Conservation (phyloP, 352 stramenopile species). For the Pilasporangium apinafurcum region DNA sequence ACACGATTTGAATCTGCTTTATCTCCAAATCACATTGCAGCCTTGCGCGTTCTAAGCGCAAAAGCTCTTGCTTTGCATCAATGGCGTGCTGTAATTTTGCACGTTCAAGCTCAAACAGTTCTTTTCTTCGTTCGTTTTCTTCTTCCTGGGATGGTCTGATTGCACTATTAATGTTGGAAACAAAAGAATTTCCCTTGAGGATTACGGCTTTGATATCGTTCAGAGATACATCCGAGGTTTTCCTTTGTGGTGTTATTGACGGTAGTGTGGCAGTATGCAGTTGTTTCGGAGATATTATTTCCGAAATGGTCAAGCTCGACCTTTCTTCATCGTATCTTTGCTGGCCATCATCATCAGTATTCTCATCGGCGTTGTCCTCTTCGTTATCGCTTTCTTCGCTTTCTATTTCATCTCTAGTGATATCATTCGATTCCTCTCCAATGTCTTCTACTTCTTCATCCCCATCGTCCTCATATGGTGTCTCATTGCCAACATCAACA, state of each 20-base stretch:
- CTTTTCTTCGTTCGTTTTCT: slow-evolving; percentile 1
- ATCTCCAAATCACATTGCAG: slow-evolving; percentile 12
- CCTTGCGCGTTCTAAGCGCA: slow-evolving; percentile 11
- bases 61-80: slow-evolving; percentile 12
- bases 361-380: background rate
- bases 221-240: slow-evolving; percentile 2
- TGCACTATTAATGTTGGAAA: background rate
- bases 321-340: slow-evolving; percentile 6
- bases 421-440: background rate
- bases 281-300: background rate
- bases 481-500: background rate
- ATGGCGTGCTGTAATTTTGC: slow-evolving; percentile 3
- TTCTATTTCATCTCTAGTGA: background rate
- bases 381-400: background rate
- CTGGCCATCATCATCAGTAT: too few relatives aligned
- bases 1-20: slow-evolving; percentile 12
- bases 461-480: background rate
- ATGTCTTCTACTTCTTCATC: background rate
- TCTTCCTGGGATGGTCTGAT: background rate
- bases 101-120: slow-evolving; percentile 4
- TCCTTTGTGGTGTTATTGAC: slow-evolving; percentile 5
- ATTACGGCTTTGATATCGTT: too few relatives aligned
- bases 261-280: background rate
- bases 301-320: background rate
- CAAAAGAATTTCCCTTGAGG: too few relatives aligned